Base-by-base conservation (phyloP, 1,139 yeast species). In the Yamadazyma membranifaciens region DNA sequence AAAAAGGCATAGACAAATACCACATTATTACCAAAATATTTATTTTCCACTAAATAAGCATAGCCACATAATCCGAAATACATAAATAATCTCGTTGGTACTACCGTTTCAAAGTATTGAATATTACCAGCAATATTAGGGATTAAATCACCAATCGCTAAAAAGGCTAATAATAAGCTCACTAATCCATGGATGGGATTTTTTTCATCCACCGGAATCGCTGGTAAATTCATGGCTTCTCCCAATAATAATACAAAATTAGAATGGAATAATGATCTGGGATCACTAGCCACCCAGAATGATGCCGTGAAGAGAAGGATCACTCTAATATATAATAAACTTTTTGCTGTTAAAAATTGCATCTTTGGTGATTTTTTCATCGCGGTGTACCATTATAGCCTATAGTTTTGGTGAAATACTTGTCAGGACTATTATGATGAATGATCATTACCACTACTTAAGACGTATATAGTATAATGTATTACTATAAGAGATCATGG, bases 81-180 rank as follows among this genome's bases (percentile, higher is more conserved):
- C 4, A 73, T 49, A 9, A 75, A 49, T 41, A 88, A 64, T 54
- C 97, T 75, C 9, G 78, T 51, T 7, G 96, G 95, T 3, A 87
- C 83, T 12, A 83, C 59, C 6, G 82, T 69, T 52, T 83, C 87
- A 54, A 87, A 84, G 58, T 77, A 81, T 12, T 62, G 62, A 22
- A 63, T 44, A 47, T 83, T 83, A 31, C 71, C 74, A 25, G 81
- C 83, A 36, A 80, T 42, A 28, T 81, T 57, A 6, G 88, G 86
- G 12, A 81, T 64, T 43, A 83, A 55, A 55, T 84, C 94, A 22
- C 68, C 54, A 4, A 81, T 12, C 0, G 80, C 79, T 33, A 70
- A 49, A 2, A 73, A 48, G 0, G 63, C 60, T 31, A 82, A 59
- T 4, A 78, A 50, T 6, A 80, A 43, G 1, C 80, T 69, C 30